Base-by-base conservation (phyloP, 2,329 filamentous ascomycete species). In the Catunica adiposa region DNA sequence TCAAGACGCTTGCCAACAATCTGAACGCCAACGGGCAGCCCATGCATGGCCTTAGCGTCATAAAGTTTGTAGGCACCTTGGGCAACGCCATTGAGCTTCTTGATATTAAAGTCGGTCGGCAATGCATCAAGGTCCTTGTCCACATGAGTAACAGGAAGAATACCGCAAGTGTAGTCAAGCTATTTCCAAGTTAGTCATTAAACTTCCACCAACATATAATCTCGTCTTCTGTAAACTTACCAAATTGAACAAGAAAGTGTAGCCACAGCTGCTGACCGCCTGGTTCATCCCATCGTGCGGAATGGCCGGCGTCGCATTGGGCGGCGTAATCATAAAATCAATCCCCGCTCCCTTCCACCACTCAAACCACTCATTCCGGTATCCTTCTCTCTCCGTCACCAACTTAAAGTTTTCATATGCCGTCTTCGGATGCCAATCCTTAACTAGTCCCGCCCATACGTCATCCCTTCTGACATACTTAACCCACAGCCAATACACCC, bases 191-290 rank as follows among this genome's bases (percentile, higher is more conserved):
- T 59, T 51, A 57, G 37, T 17, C 14, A 22, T 34, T n/a, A 44
- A n/a, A 25, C 8, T 40, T 26, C 6, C 7, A 23, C 1, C 11
- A 37, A 53, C 11, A 23, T 15, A 53, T 22, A 25, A 52, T 40
- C 4, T 17, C 25, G n/a, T 15, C 26, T n/a, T n/a, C 17, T 15
- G 38, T 3, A 11, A 5, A 70, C 79, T 68, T 70, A 86, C 83
- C 63, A 96, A 61, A 63, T 96, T 96, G 71, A 92, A 97, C 56
- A 95, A 69, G 66, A 96, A 95, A 0, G 89, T 96, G 65, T 97
- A 96, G 1, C 88, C 89, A 63, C 89, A 96, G 61, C 83, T 87
- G 60, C 84, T 85, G 47, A 92, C 81, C 2, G 87, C 87, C 62
- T 90, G 82, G 61, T 80, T 79, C 88, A 95, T 96, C 0, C 81